Evolutionary conservation across 2,329 filamentous ascomycete genomes (phyloP), one percentile per base, ranked within the genome.

Genomic region (Scedosporium dehoogii): DNA sequence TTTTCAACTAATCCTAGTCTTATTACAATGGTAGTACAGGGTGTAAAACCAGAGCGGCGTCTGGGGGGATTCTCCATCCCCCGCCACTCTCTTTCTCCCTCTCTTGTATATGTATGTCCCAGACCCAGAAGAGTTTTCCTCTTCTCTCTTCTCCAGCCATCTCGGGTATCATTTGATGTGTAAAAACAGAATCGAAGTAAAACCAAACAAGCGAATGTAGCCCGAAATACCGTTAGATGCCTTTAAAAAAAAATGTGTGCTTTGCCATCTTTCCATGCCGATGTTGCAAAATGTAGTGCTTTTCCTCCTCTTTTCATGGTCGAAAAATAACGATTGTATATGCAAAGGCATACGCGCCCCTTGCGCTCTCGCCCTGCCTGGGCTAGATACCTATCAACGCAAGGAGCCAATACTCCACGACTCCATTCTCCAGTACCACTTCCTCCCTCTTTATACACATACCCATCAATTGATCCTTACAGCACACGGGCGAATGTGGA

Each of bases 21-120:
- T 63, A 63, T 61, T 61, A 58, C 58, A 46, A 51, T 63, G 58
- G 62, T 63, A 62, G 61, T 65, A 65, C 64, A 65, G 42, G 21
- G n/a, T 59, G 23, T 27, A 58, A 53, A 62, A 25, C 18, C 12
- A 29, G 44, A 33, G 59, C 48, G 60, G 56, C 62, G 53, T 33
- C 51, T 61, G 51, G 59, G 59, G 55, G 29, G 23, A 29, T 55
- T 9, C 38, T 53, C 58, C 55, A 18, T 21, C 16, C 29, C 25
- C 44, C 44, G 6, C n/a, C 55, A 33, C 29, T 33, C 29, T 27
- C 55, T 23, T 3, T 57, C 23, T 12, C 16, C 44, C 44, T 48
- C 44, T 48, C 9, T 3, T 23, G 21, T 18, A 48, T 23, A 48
- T 18, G 23, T 21, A 33, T 18, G 25, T 16, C 23, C 25, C 10